A percentile compares a stretch with the other conserved stretches of the same genome.
phyloP scores from a whole-genome alignment of 2,329 filamentous ascomycete genomes.

The Zasmidium citrigriseum region DNA sequence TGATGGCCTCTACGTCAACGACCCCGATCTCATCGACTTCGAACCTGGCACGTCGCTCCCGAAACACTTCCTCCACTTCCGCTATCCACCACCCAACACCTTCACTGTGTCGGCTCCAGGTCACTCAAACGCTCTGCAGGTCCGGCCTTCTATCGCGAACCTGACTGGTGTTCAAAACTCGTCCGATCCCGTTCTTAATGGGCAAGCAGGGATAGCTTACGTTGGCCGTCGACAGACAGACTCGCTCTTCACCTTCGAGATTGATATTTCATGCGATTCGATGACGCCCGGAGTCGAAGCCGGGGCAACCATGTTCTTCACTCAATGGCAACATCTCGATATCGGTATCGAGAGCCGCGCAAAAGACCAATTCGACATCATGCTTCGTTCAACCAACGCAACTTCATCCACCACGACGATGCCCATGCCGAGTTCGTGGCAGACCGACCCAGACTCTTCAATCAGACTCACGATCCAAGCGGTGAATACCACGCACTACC shows the following conservation, averaged over 20 bases:
- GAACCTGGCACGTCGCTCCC: constrained; percentile 48
- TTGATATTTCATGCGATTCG: too few species aligned
- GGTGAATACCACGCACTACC: too few species aligned
- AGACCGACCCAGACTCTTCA: too few species aligned
- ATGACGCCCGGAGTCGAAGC: too few species aligned
- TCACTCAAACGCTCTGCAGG: constrained; percentile 46
- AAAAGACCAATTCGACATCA: too few species aligned
- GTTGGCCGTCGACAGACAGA: constrained; percentile 59
- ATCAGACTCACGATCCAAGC: too few species aligned
- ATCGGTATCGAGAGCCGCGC: too few species aligned
- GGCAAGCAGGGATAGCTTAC: constrained; percentile 55
- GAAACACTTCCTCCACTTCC: constrained; percentile 58
- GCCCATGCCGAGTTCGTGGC: too few species aligned
- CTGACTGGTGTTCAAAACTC: constrained; percentile 52
- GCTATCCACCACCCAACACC: constrained; percentile 47
- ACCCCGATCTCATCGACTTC: constrained; percentile 52
- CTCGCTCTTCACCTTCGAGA: constrained; percentile 57
- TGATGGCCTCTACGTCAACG: constrained; percentile 45
- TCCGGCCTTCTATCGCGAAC: constrained; percentile 54
- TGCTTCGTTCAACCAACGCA: too few species aligned
- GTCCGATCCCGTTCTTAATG: constrained; percentile 50
- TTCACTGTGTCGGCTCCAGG: constrained; percentile 50
- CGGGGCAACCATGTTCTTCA: too few species aligned
- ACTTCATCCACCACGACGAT: too few species aligned
- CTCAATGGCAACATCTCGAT: too few species aligned